Base-by-base conservation (phyloP, 2,329 filamentous ascomycete genomes). In the Nectriaceae sp. region DNA sequence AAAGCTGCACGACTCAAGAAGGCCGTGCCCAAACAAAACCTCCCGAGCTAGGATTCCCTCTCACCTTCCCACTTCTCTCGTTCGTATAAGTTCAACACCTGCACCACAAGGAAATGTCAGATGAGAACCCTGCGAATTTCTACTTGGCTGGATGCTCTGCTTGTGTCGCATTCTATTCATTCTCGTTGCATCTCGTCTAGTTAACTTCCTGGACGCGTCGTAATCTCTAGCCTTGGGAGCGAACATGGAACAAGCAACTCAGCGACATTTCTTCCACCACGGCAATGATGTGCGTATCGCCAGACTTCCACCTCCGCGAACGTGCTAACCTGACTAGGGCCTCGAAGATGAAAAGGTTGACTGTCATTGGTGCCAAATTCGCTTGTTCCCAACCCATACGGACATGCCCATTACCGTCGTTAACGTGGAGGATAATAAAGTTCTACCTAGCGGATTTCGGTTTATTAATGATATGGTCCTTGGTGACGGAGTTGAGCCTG, bases 391-490 rank as follows among this genome's bases (percentile, higher is more conserved):
- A 1, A 79, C 71, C 0, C 76, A 82, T 52, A 49, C 63, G 0
- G 49, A 63, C 2, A 74, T 72, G 6, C 81, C 83, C 1, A 76
- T 90, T 21, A 80, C 80, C 0, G 76, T 92, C 1, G 70, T 84
- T 43, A 93, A 93, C 62, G 18, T 21, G 11, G 18, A 39, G 10
- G 84, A 88, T 56, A 68, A 76, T 48, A 75, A 59, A 55, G 76
- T 57, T n/a, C 71, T 84, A 13, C 84, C 87, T 0, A 68, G 80
- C 0, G 71, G 79, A 33, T 95, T 94, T 58, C 74, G 75, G 0
- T 93, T 92, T 65, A 85, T 91, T 44, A 73, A 84, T 5, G 68
- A 77, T 1, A 84, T 83, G 10, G 71, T 86, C 4, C 73, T 88
- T 1, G 70, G 79, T 3, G 58, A 76, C 1, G 86, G 82, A 18